phyloP scores from a whole-genome alignment of 306 rosid species.

The Acacia acuminata region DNA sequence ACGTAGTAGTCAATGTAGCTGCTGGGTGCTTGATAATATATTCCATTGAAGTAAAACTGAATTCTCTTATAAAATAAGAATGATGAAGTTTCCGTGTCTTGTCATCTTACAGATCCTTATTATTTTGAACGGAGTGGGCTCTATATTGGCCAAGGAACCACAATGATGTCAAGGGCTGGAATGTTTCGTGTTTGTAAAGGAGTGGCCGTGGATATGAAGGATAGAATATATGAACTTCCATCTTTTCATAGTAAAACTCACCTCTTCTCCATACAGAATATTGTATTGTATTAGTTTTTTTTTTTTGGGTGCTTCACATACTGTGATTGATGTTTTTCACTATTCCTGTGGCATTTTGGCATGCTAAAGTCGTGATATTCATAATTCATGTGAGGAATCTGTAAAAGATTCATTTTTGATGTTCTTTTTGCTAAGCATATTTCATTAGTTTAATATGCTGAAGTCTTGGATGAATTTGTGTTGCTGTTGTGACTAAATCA shows the following conservation, averaged over 20 bases:
- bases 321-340: conserved; percentile 4
- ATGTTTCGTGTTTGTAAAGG: conserved; percentile 74
- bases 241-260: conserved; percentile 76
- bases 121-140: conserved; percentile 68
- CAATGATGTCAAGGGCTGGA: conserved; percentile 90
- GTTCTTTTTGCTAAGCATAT: background rate
- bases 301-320: background rate
- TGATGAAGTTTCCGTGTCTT: conserved; percentile 28
- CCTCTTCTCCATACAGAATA: conserved; percentile 13
- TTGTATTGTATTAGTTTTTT: background rate
- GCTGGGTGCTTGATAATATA: background rate
- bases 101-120: conserved; percentile 66
- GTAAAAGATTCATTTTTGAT: background rate
- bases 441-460: background rate
- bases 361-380: background rate
- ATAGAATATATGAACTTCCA: conserved; percentile 78
- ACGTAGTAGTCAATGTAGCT: background rate
- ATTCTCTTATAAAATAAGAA: conserved; percentile 6
- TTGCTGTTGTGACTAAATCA: background rate
- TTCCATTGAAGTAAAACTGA: background rate
- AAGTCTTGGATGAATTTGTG: background rate
- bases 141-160: conserved; percentile 85
- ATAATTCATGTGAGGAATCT: background rate
- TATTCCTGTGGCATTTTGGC: conserved; percentile 16
- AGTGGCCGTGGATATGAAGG: conserved; percentile 80